Conservation (phyloP, 2,329 filamentous ascomycete species). For the Aspergillus alliaceus region DNA sequence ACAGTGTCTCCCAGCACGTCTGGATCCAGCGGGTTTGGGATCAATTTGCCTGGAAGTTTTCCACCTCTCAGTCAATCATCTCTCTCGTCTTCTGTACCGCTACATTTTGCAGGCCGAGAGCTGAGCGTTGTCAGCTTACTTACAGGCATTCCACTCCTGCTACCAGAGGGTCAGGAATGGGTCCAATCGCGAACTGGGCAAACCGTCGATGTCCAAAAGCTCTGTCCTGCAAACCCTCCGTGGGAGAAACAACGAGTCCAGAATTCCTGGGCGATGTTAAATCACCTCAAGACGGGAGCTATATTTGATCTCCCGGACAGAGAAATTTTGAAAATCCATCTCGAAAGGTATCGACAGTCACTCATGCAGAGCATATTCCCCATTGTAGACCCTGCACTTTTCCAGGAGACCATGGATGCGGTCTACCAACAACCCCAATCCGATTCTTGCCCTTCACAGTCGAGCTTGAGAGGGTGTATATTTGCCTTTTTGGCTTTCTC, state of each 20-base stretch:
- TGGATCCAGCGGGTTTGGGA: constrained; percentile 7
- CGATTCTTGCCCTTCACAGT: constrained; percentile 21
- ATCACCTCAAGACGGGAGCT: constrained; percentile 19
- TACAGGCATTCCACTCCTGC: constrained; percentile 53
- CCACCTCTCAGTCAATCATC: constrained; percentile 13
- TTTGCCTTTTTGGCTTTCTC: constrained; percentile 50
- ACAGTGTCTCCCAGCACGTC: constrained; percentile 17
- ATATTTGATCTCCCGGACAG: constrained; percentile 39
- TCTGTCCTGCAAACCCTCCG: constrained; percentile 27
- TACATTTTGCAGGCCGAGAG: constrained; percentile 51
- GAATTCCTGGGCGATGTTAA: constrained; percentile 20
- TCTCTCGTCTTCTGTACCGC: constrained; percentile 34
- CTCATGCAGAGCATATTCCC: constrained; percentile 51
- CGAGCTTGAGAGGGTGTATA: constrained; percentile 49
- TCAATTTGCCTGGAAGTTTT: neutral
- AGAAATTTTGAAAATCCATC: constrained; percentile 29
- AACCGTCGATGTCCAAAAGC: constrained; percentile 29
- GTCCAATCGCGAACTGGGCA: constrained; percentile 49
- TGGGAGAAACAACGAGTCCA: constrained; percentile 38
- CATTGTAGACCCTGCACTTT: constrained; percentile 49
- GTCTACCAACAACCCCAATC: constrained; percentile 42
- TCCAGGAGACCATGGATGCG: constrained; percentile 44
- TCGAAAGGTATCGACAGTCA: constrained; percentile 33
- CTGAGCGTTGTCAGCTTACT: constrained; percentile 49
- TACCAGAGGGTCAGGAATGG: constrained; percentile 50